Percentiles rank a stretch among this genome's conserved stretches.
phyloP scores from a whole-genome alignment of 2,329 filamentous ascomycete genomes.

The Colletotrichum agaves region DNA sequence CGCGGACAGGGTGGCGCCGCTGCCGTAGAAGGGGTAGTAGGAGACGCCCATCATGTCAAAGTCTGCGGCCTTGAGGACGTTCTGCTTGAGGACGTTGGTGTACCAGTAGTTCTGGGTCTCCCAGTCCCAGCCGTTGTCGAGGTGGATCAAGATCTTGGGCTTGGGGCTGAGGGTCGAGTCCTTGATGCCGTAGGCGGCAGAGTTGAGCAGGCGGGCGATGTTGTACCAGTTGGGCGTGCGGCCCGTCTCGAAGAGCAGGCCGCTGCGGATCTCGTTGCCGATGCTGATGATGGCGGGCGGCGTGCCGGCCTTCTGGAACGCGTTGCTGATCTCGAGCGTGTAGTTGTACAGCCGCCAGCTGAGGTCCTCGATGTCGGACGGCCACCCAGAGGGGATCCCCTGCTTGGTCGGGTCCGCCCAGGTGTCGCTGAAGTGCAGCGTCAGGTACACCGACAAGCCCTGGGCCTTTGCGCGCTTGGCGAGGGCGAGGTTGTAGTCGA shows the following conservation, averaged over 20 bases:
- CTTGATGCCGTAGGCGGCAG: slow-evolving; percentile 72
- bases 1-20: slow-evolving; percentile 65
- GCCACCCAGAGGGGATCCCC: slow-evolving; percentile 72
- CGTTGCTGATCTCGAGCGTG: slow-evolving; percentile 69
- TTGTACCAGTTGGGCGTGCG: slow-evolving; percentile 65
- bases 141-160: slow-evolving; percentile 78
- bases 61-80: slow-evolving; percentile 61
- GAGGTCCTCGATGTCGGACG: slow-evolving; percentile 66
- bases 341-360: slow-evolving; percentile 75
- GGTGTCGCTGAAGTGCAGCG: slow-evolving; percentile 75
- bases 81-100: slow-evolving; percentile 63
- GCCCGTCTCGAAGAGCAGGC: slow-evolving; percentile 75
- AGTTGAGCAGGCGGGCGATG: slow-evolving; percentile 72
- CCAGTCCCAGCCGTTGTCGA: slow-evolving; percentile 82
- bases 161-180: slow-evolving; percentile 66
- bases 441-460: slow-evolving; percentile 69
- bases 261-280: slow-evolving; percentile 77
- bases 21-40: slow-evolving; percentile 78
- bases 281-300: slow-evolving; percentile 73
- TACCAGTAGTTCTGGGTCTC: slow-evolving; percentile 74
- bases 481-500: slow-evolving; percentile 77
- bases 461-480: slow-evolving; percentile 72
- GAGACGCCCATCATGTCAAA: slow-evolving; percentile 79
- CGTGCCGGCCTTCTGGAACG: slow-evolving; percentile 66
- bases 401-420: slow-evolving; percentile 78